Conservation (phyloP, 2,329 filamentous ascomycete species). For the Fusarium albosuccineum region DNA sequence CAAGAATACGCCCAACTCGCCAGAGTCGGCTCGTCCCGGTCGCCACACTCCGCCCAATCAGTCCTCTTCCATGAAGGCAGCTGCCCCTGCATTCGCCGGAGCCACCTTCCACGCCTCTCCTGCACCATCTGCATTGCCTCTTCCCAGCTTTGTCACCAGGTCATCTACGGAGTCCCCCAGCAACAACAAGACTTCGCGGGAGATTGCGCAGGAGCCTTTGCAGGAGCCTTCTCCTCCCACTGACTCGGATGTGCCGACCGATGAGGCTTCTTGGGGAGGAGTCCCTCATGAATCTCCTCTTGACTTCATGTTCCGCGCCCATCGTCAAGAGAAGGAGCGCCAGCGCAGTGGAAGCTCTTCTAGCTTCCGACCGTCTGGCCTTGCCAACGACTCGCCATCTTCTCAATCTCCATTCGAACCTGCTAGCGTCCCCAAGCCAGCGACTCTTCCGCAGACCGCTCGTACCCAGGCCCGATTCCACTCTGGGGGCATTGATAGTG, state of each 20-base stretch:
- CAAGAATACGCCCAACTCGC: slow-evolving; percentile 54
- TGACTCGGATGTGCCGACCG: slow-evolving; percentile 63
- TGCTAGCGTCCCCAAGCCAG: slow-evolving; percentile 38
- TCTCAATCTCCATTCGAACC: slow-evolving; percentile 53
- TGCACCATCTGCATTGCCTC: slow-evolving; percentile 87
- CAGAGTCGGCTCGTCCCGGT: slow-evolving; percentile 56
- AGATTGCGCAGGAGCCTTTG: slow-evolving; percentile 29
- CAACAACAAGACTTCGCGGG: slow-evolving; percentile 52
- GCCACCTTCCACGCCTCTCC: slow-evolving; percentile 96
- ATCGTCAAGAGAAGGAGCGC: slow-evolving; percentile 80
- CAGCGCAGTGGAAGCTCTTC: slow-evolving; percentile 66
- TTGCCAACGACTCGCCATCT: slow-evolving; percentile 67
- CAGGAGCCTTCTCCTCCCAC: slow-evolving; percentile 65
- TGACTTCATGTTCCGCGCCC: slow-evolving; percentile 90
- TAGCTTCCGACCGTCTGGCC: slow-evolving; percentile 55
- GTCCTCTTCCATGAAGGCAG: slow-evolving; percentile 58
- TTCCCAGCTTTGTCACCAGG: slow-evolving; percentile 87
- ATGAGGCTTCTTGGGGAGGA: slow-evolving; percentile 50
- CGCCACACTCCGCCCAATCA: slow-evolving; percentile 60
- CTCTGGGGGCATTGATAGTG: slow-evolving; percentile 45
- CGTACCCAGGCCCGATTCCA: slow-evolving; percentile 41
- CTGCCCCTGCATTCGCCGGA: slow-evolving; percentile 81
- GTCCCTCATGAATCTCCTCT: slow-evolving; percentile 77
- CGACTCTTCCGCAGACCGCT: slow-evolving; percentile 43
- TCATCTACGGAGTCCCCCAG: slow-evolving; percentile 75